phyloP scores from a whole-genome alignment of 2,329 filamentous ascomycete species.

The Curvularia lunata region DNA sequence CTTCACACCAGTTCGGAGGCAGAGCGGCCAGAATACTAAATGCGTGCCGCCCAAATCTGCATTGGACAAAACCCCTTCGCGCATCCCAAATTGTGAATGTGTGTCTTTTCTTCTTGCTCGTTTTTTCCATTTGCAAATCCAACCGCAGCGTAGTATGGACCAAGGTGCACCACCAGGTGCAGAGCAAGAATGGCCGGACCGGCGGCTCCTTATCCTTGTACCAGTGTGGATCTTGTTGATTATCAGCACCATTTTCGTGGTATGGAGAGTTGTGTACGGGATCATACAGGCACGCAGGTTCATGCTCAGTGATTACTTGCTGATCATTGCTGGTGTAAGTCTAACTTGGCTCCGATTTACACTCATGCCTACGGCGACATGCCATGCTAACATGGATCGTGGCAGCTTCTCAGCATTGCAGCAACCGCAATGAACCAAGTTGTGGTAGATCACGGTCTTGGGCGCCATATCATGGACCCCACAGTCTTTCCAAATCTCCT shows the following conservation, averaged over 20 bases:
- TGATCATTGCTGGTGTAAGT: constrained; percentile 37
- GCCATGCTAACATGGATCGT: constrained; percentile 10
- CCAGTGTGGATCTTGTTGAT: constrained; percentile 27
- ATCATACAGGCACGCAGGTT: constrained; percentile 27
- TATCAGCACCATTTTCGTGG: constrained; percentile 32
- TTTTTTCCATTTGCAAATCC: neutral
- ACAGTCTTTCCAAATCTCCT: constrained; percentile 23
- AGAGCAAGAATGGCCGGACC: constrained; percentile 32
- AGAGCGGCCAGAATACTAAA: constrained; percentile 7
- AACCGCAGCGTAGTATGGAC: constrained; percentile 17
- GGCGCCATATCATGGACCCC: constrained; percentile 35
- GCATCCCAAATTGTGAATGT: constrained; percentile 5
- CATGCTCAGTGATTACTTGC: constrained; percentile 34
- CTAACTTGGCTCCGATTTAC: neutral
- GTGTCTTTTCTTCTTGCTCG: constrained; percentile 2
- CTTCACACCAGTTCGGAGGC: constrained; percentile 5
- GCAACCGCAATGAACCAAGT: constrained; percentile 22
- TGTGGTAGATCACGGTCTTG: constrained; percentile 27
- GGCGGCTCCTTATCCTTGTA: constrained; percentile 29
- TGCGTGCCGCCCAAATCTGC: constrained; percentile 4
- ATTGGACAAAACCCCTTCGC: constrained; percentile 9
- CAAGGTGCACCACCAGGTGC: neutral
- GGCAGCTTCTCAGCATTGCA: constrained; percentile 26
- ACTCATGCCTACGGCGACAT: neutral
- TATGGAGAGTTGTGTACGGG: constrained; percentile 35